Percentiles rank a stretch among this genome's conserved stretches.
Evolutionary conservation across 2,329 filamentous ascomycete species (phyloP).

Genomic region (Tolypocladium paradoxum): DNA sequence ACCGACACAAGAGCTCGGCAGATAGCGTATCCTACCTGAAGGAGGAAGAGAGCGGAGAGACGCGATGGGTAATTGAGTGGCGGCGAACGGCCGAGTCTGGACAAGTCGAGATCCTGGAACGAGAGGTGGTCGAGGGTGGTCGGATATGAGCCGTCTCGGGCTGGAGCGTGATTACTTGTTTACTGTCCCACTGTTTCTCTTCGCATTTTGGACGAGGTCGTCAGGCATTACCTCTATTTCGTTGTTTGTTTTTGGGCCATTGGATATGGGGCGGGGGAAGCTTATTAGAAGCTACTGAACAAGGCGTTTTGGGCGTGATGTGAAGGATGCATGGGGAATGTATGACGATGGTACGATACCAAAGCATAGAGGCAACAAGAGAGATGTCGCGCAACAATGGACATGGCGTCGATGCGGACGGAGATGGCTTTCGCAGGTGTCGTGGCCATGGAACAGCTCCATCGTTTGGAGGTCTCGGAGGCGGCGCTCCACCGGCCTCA

Average conservation of each 20-base stretch:
- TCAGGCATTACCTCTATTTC: not conserved
- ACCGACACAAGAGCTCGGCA: constrained; percentile 43
- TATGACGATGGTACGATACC: not conserved
- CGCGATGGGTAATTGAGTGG: constrained; percentile 60
- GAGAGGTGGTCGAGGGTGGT: constrained; percentile 51
- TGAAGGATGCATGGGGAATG: not conserved
- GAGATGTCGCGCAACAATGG: not conserved
- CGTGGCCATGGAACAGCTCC: too few relatives aligned
- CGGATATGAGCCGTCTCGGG: constrained; percentile 24
- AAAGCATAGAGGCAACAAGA: not conserved
- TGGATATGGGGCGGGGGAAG: not conserved
- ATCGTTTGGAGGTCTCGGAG: too few relatives aligned
- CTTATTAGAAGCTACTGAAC: not conserved
- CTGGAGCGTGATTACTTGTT: not conserved
- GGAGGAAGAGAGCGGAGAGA: constrained; percentile 47
- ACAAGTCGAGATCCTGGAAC: constrained; percentile 52
- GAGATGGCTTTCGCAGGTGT: too few relatives aligned
- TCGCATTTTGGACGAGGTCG: not conserved
- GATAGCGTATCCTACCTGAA: constrained; percentile 63
- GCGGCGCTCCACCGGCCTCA: too few relatives aligned
- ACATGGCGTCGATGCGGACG: too few relatives aligned
- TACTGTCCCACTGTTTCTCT: not conserved
- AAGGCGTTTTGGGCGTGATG: not conserved
- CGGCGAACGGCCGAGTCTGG: constrained; percentile 55
- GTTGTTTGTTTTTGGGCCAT: not conserved